Evolutionary conservation across 2,329 filamentous ascomycete genomes (phyloP).

Genomic region (Dothideomycetes sp.): DNA sequence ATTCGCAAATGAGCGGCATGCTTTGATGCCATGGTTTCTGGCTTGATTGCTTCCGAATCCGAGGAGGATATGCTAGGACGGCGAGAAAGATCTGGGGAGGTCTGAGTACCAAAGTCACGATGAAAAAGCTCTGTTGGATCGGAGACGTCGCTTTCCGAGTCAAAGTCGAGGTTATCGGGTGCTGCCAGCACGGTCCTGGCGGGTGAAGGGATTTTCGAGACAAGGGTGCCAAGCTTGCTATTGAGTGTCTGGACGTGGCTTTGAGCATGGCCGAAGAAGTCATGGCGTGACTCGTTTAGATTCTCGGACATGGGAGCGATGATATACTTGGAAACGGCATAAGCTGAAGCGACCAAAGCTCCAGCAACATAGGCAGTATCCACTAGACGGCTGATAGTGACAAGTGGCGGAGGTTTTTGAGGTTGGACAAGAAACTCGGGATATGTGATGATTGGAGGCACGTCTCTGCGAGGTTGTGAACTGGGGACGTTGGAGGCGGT

Average conservation of each 20-base stretch:
- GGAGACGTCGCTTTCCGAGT: slow-evolving; percentile 42
- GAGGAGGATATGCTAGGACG: slow-evolving; percentile 22
- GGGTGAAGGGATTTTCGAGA: slow-evolving; percentile 50
- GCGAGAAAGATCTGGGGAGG: slow-evolving; percentile 45
- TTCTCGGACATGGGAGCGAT: slow-evolving; percentile 51
- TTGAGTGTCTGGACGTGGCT: slow-evolving; percentile 48
- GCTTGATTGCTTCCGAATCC: slow-evolving; percentile 21
- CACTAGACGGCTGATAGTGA: slow-evolving; percentile 47
- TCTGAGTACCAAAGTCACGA: slow-evolving; percentile 72
- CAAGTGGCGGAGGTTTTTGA: slow-evolving; percentile 48
- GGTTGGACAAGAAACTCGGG: slow-evolving; percentile 55
- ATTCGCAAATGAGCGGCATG: slow-evolving; percentile 41
- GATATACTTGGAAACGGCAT: slow-evolving; percentile 62
- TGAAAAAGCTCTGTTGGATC: slow-evolving; percentile 73
- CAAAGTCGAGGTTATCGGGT: slow-evolving; percentile 34
- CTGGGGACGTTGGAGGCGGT: neutral
- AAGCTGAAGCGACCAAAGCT: slow-evolving; percentile 49
- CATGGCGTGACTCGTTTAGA: slow-evolving; percentile 48
- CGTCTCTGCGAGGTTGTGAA: slow-evolving; percentile 28
- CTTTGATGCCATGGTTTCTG: slow-evolving; percentile 18
- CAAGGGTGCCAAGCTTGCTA: slow-evolving; percentile 47
- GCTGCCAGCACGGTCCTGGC: slow-evolving; percentile 19
- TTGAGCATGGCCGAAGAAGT: slow-evolving; percentile 44
- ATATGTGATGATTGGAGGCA: slow-evolving; percentile 57
- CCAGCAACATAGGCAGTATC: slow-evolving; percentile 49